These are phyloP conservation scores for Immersiporthe knoxdaviesiana DNA, from an alignment of 2,329 filamentous ascomycete species.

Conservation along the genomic window DNA sequence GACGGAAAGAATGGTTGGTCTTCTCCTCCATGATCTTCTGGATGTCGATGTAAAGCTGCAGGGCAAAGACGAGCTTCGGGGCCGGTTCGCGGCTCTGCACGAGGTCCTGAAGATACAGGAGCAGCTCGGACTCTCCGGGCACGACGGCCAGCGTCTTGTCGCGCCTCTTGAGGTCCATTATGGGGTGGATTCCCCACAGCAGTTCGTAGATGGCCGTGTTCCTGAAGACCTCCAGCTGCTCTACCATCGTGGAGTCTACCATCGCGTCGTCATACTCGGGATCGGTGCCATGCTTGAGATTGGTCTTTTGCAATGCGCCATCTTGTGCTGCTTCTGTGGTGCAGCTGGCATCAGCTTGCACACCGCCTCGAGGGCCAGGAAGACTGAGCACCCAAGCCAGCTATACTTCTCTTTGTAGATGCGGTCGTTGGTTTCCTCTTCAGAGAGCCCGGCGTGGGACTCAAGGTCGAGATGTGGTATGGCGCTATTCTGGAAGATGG, in stretches of 20 bases:
- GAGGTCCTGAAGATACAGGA: conserved; percentile 34
- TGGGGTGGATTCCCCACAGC: conserved; percentile 27
- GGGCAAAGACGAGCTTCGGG: conserved; percentile 36
- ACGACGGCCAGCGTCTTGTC: conserved; percentile 29
- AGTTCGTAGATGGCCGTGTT: not conserved
- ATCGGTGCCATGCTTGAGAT: too few species aligned
- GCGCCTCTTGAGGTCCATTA: conserved; percentile 37
- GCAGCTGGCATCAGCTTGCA: conserved; percentile 31
- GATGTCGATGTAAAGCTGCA: conserved; percentile 39
- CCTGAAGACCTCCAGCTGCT: conserved; percentile 31
- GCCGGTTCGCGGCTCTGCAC: conserved; percentile 30
- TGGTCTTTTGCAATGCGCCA: conserved; percentile 21
- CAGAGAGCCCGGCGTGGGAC: conserved; percentile 29
- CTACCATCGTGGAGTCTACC: conserved; percentile 24
- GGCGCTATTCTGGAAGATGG: not conserved
- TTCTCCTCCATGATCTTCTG: conserved; percentile 37
- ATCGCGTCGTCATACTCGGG: conserved; percentile 33
- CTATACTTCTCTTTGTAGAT: conserved; percentile 37
- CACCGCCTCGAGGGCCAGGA: conserved; percentile 29
- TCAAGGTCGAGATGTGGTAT: conserved; percentile 37
- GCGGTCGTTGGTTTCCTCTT: conserved; percentile 32
- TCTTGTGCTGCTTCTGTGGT: conserved; percentile 35
- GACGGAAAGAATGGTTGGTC: conserved; percentile 30
- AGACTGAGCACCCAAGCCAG: conserved; percentile 35
- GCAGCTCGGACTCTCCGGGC: conserved; percentile 36